Conservation (phyloP, 2,329 filamentous ascomycete species). For the Venturia asperata region DNA sequence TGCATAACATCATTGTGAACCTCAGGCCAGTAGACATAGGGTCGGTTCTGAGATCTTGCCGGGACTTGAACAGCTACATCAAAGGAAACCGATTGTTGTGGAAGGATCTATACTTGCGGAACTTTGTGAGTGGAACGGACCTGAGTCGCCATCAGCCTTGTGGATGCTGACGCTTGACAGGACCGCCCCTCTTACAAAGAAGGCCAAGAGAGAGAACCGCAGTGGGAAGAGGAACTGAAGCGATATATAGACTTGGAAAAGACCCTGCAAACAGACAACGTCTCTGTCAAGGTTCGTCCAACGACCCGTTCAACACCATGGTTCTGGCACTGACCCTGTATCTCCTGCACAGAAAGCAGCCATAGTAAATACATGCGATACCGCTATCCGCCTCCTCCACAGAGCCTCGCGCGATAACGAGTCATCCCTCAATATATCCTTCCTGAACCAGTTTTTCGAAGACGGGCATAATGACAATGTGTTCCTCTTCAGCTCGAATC, state of each 20-base stretch:
- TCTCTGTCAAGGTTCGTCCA: conserved; percentile 13
- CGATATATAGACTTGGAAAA: conserved; percentile 23
- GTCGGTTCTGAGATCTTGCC: conserved; percentile 46
- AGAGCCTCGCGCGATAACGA: conserved; percentile 37
- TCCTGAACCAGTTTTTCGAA: conserved; percentile 36
- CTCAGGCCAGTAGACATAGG: conserved; percentile 52
- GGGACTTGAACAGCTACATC: conserved; percentile 48
- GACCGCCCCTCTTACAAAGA: conserved; percentile 33
- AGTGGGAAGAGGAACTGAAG: conserved; percentile 28
- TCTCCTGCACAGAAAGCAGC: conserved; percentile 8
- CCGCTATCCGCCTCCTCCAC: conserved; percentile 34
- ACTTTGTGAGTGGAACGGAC: conserved; percentile 20
- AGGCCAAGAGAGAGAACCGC: conserved; percentile 24
- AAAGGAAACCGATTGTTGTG: conserved; percentile 53
- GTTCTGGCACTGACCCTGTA: background rate
- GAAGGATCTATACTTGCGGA: conserved; percentile 52
- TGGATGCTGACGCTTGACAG: conserved; percentile 23
- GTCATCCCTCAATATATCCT: conserved; percentile 40
- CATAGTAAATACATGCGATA: conserved; percentile 22
- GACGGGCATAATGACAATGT: conserved; percentile 47
- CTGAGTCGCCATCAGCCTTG: background rate
- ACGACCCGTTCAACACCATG: background rate
- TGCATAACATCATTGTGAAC: conserved; percentile 53
- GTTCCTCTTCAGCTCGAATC: conserved; percentile 57
- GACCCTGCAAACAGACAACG: conserved; percentile 20